A percentile compares a stretch with the other conserved stretches of the same genome.
Evolutionary conservation across 306 rosid species (phyloP).

Genomic region (Hippophae tibetana): DNA sequence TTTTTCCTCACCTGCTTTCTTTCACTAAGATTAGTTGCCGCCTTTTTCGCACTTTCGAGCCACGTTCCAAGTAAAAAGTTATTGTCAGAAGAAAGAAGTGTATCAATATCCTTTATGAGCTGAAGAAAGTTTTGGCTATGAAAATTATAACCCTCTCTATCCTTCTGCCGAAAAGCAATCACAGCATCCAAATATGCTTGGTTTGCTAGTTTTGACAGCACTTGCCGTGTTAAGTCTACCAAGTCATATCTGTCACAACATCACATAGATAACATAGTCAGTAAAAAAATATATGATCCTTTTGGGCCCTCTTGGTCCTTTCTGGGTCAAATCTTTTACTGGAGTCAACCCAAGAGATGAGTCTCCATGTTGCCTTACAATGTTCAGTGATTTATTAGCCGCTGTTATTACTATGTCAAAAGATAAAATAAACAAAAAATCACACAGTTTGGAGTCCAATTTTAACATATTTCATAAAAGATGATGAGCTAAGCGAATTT

Average conservation of each 20-base stretch:
- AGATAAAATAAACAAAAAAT: too few species aligned
- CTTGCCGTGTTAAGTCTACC: constrained; percentile 90
- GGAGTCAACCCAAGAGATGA: too few species aligned
- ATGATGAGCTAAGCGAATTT: too few species aligned
- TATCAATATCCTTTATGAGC: constrained; percentile 69
- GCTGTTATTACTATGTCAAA: too few species aligned
- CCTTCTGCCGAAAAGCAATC: constrained; percentile 45
- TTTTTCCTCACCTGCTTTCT: constrained; percentile 46
- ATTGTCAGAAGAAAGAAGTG: constrained; percentile 70
- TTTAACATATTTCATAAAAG: too few species aligned
- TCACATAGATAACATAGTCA: neutral
- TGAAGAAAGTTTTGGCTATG: constrained; percentile 56
- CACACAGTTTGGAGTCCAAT: too few species aligned
- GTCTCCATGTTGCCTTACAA: too few species aligned
- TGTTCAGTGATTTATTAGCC: too few species aligned
- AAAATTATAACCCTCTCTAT: constrained; percentile 38
- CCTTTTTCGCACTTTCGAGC: constrained; percentile 77
- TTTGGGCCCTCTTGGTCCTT: too few species aligned
- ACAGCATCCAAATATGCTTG: constrained; percentile 53
- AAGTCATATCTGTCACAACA: constrained; percentile 70
- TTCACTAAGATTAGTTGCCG: constrained; percentile 55
- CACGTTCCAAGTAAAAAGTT: constrained; percentile 87
- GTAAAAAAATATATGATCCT: too few species aligned
- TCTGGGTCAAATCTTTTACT: too few species aligned
- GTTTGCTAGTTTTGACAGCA: constrained; percentile 74